Percentiles rank a stretch among this genome's conserved stretches.
Evolutionary conservation across 2,329 filamentous ascomycete species (phyloP).

Genomic region (Ilyonectria robusta): DNA sequence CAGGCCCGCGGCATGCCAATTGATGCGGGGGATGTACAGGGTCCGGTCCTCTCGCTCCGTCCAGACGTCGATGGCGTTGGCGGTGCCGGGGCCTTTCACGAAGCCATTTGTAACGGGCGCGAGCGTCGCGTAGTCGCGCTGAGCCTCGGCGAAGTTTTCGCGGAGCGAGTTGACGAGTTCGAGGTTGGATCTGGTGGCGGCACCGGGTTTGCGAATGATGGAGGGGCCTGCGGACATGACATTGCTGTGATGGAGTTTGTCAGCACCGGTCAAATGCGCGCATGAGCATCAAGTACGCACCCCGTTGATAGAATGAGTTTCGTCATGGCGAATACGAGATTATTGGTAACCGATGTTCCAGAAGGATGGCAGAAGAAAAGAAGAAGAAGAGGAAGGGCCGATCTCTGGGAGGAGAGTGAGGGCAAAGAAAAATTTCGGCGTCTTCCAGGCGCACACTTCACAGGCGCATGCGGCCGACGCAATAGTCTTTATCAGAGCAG

Average conservation of each 20-base stretch:
- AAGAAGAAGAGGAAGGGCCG: conserved; percentile 21
- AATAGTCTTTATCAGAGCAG: conserved; percentile 43
- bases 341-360: neutral
- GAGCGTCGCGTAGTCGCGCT: conserved; percentile 69
- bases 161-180: conserved; percentile 92
- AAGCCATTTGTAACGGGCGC: conserved; percentile 51
- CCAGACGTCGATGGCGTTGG: conserved; percentile 68
- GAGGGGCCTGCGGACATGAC: conserved; percentile 88
- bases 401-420: conserved; percentile 21
- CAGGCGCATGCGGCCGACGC: conserved; percentile 35
- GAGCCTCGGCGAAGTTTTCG: conserved; percentile 83
- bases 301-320: conserved; percentile 89
- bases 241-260: conserved; percentile 67
- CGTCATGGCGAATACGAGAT: conserved; percentile 66
- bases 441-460: conserved; percentile 45
- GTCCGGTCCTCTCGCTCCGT: conserved; percentile 73
- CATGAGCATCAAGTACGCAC: conserved; percentile 65
- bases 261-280: conserved; percentile 27
- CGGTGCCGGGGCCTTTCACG: conserved; percentile 48
- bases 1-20: conserved; percentile 79
- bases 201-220: conserved; percentile 82
- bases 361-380: conserved; percentile 5
- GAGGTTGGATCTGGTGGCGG: conserved; percentile 84
- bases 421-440: conserved; percentile 40
- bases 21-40: conserved; percentile 84